A percentile compares a stretch with the other conserved stretches of the same genome.
Conservation (phyloP, 495 filamentous ascomycete species). For the Podospora sp. region DNA sequence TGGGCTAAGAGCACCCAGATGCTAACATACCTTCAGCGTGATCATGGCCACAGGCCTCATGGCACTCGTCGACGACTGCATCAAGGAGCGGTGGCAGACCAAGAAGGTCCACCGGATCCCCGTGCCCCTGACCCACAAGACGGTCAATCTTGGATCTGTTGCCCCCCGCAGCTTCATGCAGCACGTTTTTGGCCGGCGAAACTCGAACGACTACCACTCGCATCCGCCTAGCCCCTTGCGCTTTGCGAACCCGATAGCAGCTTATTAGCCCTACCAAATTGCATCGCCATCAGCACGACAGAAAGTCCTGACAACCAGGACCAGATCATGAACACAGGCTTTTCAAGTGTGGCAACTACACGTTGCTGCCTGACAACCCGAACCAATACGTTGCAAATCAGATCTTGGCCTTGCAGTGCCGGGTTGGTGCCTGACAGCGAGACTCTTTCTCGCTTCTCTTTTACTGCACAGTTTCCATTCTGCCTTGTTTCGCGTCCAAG, state of each 20-base stretch:
- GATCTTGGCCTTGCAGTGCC: neutral
- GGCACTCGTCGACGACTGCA: slow-evolving; percentile 88
- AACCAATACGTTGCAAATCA: slow-evolving; percentile 3
- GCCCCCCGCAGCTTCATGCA: slow-evolving; percentile 75
- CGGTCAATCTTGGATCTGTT: slow-evolving; percentile 66
- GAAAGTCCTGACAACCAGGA: neutral
- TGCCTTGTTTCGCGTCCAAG: neutral
- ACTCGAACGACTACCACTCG: slow-evolving; percentile 44
- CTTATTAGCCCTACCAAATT: slow-evolving; percentile 33
- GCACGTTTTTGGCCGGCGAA: slow-evolving; percentile 71
- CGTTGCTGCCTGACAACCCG: slow-evolving; percentile 6
- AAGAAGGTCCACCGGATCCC: slow-evolving; percentile 62
- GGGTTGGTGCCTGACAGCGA: slow-evolving; percentile 2
- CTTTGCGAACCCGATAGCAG: slow-evolving; percentile 40
- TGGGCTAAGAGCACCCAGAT: slow-evolving; percentile 19
- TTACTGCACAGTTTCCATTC: neutral
- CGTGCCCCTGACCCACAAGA: slow-evolving; percentile 59
- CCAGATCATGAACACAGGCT: neutral
- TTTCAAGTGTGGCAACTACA: neutral
- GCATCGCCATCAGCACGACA: neutral
- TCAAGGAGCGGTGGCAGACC: slow-evolving; percentile 75
- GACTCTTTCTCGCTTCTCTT: neutral
- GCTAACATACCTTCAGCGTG: slow-evolving; percentile 57
- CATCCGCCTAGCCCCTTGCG: slow-evolving; percentile 44
- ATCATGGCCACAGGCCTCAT: slow-evolving; percentile 90